Evolutionary conservation across 257 asterid species (phyloP).

Genomic region (Nicotiana attenuata): DNA sequence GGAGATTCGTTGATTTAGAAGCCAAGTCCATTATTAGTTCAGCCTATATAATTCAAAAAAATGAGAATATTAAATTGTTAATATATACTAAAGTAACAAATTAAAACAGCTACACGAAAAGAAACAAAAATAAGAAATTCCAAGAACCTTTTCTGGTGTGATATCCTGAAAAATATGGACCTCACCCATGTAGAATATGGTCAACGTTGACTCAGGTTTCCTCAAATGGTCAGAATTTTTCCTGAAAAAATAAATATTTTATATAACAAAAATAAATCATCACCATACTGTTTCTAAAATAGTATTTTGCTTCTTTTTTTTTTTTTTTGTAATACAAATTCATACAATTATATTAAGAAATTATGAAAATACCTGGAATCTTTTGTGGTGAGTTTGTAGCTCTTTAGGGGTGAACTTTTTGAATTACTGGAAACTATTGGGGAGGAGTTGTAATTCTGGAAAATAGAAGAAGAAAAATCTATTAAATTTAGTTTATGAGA

Average conservation of each 20-base stretch:
- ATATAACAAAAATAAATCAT: too few relatives aligned
- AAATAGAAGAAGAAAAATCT: background rate
- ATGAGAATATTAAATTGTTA: background rate
- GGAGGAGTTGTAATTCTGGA: background rate
- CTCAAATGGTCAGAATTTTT: background rate
- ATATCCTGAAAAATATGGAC: conserved; percentile 22
- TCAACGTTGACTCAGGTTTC: conserved; percentile 6
- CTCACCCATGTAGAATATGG: conserved; percentile 20
- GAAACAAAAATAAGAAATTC: background rate
- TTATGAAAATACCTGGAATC: background rate
- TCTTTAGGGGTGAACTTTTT: background rate
- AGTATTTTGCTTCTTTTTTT: too few relatives aligned
- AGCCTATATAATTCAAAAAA: conserved; percentile 15
- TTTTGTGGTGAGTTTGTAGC: background rate
- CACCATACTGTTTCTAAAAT: background rate
- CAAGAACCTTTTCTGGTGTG: conserved; percentile 22
- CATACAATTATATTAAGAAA: background rate
- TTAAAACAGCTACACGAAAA: background rate
- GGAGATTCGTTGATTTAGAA: conserved; percentile 4
- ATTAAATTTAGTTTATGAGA: background rate
- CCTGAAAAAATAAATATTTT: background rate
- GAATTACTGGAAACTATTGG: background rate
- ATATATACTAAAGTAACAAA: background rate
- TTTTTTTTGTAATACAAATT: too few relatives aligned
- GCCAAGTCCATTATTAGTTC: conserved; percentile 2